A percentile compares a stretch with the other conserved stretches of the same genome.
Evolutionary conservation across 306 rosid genomes (phyloP).

Genomic region (Vigna hirtella): DNA sequence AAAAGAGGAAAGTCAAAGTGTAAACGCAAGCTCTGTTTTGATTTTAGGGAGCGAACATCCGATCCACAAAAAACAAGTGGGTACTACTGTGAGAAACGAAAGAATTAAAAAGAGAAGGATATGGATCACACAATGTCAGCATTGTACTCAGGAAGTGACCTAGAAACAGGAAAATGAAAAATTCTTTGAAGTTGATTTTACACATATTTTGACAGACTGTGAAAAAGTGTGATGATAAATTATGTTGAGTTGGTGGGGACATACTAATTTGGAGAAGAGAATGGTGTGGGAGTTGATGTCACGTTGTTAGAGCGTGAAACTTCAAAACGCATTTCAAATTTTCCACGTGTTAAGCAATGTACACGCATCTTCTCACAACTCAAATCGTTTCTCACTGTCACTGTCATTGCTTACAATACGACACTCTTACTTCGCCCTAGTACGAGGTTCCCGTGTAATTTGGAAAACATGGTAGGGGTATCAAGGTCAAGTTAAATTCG

Average conservation of each 20-base stretch:
- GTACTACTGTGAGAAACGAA: neutral
- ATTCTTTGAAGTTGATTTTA: no score
- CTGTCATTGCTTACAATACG: neutral
- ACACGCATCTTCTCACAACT: neutral
- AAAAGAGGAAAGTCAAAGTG: neutral
- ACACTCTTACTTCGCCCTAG: neutral
- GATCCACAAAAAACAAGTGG: neutral
- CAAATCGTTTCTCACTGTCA: neutral
- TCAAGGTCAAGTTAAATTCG: neutral
- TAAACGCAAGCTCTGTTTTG: neutral
- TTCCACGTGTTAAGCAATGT: constrained; percentile 40
- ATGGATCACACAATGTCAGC: neutral
- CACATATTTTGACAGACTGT: no score
- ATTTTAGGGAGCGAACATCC: neutral
- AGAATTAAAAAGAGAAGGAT: neutral
- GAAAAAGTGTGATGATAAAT: no score
- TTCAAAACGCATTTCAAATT: constrained; percentile 34
- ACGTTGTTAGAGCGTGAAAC: neutral
- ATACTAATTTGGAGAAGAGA: neutral
- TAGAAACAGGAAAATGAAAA: neutral
- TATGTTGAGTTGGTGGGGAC: no score
- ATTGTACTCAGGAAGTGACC: neutral
- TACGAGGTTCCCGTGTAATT: neutral
- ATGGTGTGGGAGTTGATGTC: neutral
- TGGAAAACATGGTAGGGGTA: neutral